Evolutionary conservation across 495 filamentous ascomycete genomes (phyloP).

Genomic region (Podospora bellae-mahoneyi): DNA sequence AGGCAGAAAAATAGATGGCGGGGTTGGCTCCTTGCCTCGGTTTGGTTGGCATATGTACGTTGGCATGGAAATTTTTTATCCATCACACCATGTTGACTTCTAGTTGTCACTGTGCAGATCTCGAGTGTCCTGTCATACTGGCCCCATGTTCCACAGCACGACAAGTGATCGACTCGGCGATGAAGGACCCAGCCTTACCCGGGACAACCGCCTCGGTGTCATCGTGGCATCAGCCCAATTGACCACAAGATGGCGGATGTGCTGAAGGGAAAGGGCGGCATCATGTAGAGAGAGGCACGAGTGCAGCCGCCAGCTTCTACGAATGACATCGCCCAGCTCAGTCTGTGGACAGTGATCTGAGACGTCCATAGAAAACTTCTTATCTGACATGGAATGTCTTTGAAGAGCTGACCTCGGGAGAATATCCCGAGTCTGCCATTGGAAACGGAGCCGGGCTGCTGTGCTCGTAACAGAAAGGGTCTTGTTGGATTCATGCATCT

Average conservation of each 20-base stretch:
- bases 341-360: not conserved
- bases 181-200: not conserved
- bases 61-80: not conserved
- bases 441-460: not conserved
- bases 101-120: not conserved
- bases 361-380: not conserved
- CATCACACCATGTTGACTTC: not conserved
- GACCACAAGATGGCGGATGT: not conserved
- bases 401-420: not conserved
- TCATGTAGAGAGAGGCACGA: not conserved
- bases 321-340: not conserved
- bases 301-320: not conserved
- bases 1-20: not conserved
- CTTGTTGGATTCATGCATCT: not conserved
- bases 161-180: constrained; percentile 1
- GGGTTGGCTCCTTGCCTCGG: not conserved
- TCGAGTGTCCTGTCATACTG: not conserved
- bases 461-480: not conserved
- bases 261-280: not conserved
- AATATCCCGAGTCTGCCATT: not conserved
- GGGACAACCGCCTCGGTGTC: not conserved
- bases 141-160: not conserved
- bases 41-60: not conserved
- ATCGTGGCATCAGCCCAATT: not conserved
- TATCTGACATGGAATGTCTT: not conserved